phyloP scores from a whole-genome alignment of 2,329 filamentous ascomycete species.

The Aspergillus quadrilineatus region DNA sequence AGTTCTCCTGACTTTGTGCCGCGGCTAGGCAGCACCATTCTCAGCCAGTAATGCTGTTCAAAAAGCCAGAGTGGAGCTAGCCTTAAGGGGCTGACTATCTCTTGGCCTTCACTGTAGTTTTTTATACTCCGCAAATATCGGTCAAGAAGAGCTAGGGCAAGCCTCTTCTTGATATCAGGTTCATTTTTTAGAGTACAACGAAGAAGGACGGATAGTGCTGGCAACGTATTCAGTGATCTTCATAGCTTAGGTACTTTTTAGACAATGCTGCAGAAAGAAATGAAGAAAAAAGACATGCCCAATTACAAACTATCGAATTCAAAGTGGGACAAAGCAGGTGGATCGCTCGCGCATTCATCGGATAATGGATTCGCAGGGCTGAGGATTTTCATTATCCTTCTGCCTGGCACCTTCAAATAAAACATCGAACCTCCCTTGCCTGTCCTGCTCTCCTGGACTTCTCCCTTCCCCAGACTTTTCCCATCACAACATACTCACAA shows the following conservation, averaged over 20 bases:
- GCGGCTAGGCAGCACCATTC: constrained; percentile 6
- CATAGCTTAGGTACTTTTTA: too few relatives aligned
- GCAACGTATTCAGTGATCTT: too few relatives aligned
- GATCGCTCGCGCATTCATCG: constrained; percentile 5
- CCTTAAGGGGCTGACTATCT: constrained; percentile 8
- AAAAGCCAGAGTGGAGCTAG: background rate
- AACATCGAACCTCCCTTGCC: background rate
- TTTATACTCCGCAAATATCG: background rate
- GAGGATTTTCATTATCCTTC: constrained; percentile 15
- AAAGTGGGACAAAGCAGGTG: background rate
- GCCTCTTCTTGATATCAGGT: too few relatives aligned
- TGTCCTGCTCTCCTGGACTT: background rate
- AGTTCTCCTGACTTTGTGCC: background rate
- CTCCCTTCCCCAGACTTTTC: background rate
- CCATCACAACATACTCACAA: background rate
- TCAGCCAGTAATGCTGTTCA: background rate
- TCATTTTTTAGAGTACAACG: too few relatives aligned
- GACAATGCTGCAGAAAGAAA: too few relatives aligned
- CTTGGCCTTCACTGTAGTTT: background rate
- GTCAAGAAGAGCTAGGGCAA: background rate
- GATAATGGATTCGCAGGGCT: constrained; percentile 21
- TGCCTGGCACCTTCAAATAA: constrained; percentile 3
- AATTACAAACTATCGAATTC: too few relatives aligned
- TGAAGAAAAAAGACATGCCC: too few relatives aligned
- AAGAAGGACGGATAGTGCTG: too few relatives aligned